These are phyloP conservation scores for Pseudocercospora pini-densiflorae DNA, from an alignment of 2,329 filamentous ascomycete genomes.

Conservation along the genomic window DNA sequence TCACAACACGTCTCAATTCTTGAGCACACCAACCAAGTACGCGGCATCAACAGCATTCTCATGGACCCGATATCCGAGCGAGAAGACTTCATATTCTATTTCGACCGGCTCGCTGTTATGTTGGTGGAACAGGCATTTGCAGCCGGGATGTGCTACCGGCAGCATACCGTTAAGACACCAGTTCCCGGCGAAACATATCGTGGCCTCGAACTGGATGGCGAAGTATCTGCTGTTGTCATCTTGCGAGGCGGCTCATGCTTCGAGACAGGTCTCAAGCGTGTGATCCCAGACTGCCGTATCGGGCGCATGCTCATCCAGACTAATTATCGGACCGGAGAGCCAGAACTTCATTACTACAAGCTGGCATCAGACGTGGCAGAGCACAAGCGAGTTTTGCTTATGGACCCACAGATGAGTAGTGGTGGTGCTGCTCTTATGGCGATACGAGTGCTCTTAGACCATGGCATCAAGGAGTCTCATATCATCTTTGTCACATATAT, in stretches of 20 bases:
- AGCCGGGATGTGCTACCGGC: constrained; percentile 69
- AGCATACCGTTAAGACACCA: constrained; percentile 70
- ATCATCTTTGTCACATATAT: constrained; percentile 95
- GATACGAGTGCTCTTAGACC: constrained; percentile 91
- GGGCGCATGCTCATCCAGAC: constrained; percentile 92
- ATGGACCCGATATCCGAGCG: constrained; percentile 76
- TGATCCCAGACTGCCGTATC: constrained; percentile 89
- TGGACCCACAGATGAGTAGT: constrained; percentile 94
- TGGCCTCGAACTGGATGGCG: constrained; percentile 72
- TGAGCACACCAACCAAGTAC: constrained; percentile 76
- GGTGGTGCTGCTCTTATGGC: constrained; percentile 90
- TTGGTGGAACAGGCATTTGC: constrained; percentile 84
- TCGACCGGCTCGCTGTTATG: constrained; percentile 84
- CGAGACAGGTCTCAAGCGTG: constrained; percentile 84
- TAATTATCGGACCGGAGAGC: constrained; percentile 77
- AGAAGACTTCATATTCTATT: constrained; percentile 98
- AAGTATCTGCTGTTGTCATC: constrained; percentile 82
- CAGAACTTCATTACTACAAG: constrained; percentile 88
- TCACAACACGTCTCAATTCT: constrained; percentile 76
- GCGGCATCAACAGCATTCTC: constrained; percentile 88
- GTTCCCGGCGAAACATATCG: constrained; percentile 66
- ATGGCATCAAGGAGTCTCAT: constrained; percentile 80
- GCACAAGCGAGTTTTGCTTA: constrained; percentile 80
- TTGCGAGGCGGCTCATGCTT: constrained; percentile 87
- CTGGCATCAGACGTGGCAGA: constrained; percentile 73